These are phyloP conservation scores for Ustilago sp. DNA, from an alignment of 1,284 basidiomycete genomes.

Conservation along the genomic window DNA sequence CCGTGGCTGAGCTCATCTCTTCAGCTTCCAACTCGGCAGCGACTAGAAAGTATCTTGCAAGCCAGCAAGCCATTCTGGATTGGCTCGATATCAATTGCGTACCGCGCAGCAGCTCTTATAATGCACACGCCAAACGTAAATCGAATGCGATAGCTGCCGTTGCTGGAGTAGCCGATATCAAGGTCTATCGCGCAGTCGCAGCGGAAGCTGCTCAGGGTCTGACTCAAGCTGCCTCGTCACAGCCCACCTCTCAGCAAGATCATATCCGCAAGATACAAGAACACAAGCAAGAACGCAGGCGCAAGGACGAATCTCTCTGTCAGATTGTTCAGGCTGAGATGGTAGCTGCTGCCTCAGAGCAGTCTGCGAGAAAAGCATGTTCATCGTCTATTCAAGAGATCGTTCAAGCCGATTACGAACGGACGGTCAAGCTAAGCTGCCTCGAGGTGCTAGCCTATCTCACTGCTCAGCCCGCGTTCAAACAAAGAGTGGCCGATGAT, in stretches of 20 bases:
- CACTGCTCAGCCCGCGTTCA: slow-evolving; percentile 39
- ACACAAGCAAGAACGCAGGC: slow-evolving; percentile 19
- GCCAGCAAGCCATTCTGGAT: slow-evolving; percentile 41
- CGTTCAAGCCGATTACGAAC: slow-evolving; percentile 5
- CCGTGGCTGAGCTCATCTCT: slow-evolving; percentile 38
- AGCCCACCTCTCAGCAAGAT: slow-evolving; percentile 29
- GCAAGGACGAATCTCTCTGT: slow-evolving; percentile 32
- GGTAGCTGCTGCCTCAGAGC: neutral
- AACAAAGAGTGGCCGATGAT: slow-evolving; percentile 32
- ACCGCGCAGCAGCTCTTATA: slow-evolving; percentile 1
- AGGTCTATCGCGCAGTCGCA: slow-evolving; percentile 25
- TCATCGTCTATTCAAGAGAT: neutral
- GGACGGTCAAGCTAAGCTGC: slow-evolving; percentile 31
- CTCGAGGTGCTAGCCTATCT: slow-evolving; percentile 63
- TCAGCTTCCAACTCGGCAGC: slow-evolving; percentile 37
- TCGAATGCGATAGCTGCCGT: slow-evolving; percentile 31
- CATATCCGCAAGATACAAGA: slow-evolving; percentile 31
- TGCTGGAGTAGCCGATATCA: slow-evolving; percentile 41
- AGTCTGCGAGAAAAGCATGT: neutral
- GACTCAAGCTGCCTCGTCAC: slow-evolving; percentile 23
- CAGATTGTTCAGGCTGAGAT: slow-evolving; percentile 20
- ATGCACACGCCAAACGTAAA: neutral
- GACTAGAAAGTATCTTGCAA: slow-evolving; percentile 31
- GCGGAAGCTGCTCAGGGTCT: slow-evolving; percentile 27
- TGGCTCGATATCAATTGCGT: slow-evolving; percentile 42